Evolutionary conservation across 495 filamentous ascomycete genomes (phyloP).

Genomic region (Usnea hakonensis): DNA sequence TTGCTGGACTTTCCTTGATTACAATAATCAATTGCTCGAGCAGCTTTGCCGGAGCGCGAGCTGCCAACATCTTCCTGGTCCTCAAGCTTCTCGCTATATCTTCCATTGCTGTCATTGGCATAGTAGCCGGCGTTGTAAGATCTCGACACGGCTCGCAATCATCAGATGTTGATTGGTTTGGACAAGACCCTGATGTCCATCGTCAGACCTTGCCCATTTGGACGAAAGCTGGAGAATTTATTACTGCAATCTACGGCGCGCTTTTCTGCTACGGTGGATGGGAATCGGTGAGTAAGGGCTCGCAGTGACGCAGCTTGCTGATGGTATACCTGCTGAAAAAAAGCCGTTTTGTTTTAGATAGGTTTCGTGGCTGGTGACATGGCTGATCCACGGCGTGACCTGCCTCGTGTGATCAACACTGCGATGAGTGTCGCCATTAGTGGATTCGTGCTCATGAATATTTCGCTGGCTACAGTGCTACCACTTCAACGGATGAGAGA

Average conservation of each 20-base stretch:
- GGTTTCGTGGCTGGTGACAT: conserved; percentile 32
- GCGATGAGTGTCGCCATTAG: conserved; percentile 29
- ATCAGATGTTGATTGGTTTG: not conserved
- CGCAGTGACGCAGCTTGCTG: too few relatives aligned
- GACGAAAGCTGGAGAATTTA: conserved; percentile 14
- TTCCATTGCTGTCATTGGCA: conserved; percentile 7
- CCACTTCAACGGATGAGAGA: conserved; percentile 13
- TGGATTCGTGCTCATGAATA: conserved; percentile 29
- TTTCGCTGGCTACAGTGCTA: conserved; percentile 23
- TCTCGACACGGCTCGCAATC: not conserved
- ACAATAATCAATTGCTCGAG: conserved; percentile 15
- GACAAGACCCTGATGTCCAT: not conserved
- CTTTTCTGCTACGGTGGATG: conserved; percentile 28
- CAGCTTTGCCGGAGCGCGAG: not conserved
- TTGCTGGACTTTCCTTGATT: conserved; percentile 25
- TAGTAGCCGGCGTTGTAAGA: conserved; percentile 4
- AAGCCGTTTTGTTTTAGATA: conserved; percentile 17
- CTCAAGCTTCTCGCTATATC: conserved; percentile 3
- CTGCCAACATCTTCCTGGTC: conserved; percentile 6
- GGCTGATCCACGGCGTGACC: conserved; percentile 23
- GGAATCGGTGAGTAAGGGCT: conserved; percentile 25
- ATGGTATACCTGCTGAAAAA: too few relatives aligned
- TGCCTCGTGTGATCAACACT: conserved; percentile 27
- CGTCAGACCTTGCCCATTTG: not conserved
- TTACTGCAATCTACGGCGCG: conserved; percentile 23